phyloP scores from a whole-genome alignment of 345 rosid species.

The Hypericum perforatum region DNA sequence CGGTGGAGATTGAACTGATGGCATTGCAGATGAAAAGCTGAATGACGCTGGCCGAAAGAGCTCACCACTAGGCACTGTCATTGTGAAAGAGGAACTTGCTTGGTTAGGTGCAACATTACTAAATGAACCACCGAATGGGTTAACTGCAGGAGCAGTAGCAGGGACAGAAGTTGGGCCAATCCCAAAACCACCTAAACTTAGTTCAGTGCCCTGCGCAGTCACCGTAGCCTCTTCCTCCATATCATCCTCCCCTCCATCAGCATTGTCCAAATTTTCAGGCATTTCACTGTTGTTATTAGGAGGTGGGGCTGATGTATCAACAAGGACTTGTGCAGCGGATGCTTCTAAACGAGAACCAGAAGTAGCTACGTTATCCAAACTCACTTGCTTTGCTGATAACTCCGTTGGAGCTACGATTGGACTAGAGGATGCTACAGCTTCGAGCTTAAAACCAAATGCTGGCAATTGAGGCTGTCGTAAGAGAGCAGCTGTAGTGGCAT shows the following conservation, averaged over 20 bases:
- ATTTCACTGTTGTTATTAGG: constrained; percentile 30
- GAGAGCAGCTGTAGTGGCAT: constrained; percentile 19
- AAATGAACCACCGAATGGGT: constrained; percentile 69
- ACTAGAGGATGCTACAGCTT: constrained; percentile 28
- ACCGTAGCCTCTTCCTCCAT: constrained; percentile 99
- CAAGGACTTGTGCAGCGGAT: constrained; percentile 18
- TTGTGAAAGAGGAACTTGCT: constrained; percentile 38
- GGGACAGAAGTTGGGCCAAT: constrained; percentile 49
- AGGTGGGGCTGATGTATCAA: constrained; percentile 25
- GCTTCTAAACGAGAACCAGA: constrained; percentile 27
- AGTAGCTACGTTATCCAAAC: constrained; percentile 19
- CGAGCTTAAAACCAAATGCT: constrained; percentile 30
- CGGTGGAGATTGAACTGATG: constrained; percentile 51
- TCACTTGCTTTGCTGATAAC: constrained; percentile 33
- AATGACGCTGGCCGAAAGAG: constrained; percentile 87
- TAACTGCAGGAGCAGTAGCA: constrained; percentile 38
- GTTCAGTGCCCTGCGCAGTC: constrained; percentile 39
- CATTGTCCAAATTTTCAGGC: constrained; percentile 33
- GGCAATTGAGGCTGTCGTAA: constrained; percentile 23
- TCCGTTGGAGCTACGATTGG: constrained; percentile 25
- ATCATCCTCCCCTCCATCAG: constrained; percentile 67
- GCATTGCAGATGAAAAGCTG: constrained; percentile 50
- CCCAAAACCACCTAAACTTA: constrained; percentile 67
- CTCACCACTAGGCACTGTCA: constrained; percentile 69
- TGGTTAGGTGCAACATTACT: constrained; percentile 40